A percentile compares a stretch with the other conserved stretches of the same genome.
Conservation (phyloP, 2,329 filamentous ascomycete genomes). For the Sclerotinia sclerotiorum region DNA sequence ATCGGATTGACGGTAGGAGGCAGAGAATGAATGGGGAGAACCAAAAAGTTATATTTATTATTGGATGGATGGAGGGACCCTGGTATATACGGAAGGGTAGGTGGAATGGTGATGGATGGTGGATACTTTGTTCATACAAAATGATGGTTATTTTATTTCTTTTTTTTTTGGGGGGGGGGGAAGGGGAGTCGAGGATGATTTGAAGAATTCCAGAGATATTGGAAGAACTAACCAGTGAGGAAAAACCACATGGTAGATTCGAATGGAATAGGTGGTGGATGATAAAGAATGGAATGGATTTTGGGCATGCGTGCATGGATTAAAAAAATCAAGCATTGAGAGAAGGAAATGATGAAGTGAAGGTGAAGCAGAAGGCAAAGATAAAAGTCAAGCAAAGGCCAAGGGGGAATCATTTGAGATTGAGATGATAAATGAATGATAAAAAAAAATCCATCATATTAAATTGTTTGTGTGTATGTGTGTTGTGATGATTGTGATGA, state of each 20-base stretch:
- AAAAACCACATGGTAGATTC: background rate
- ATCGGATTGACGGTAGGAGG: constrained; percentile 3
- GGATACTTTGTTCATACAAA: constrained; percentile 16
- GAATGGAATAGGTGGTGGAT: constrained; percentile 9
- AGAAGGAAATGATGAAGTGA: background rate
- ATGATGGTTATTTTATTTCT: constrained; percentile 12
- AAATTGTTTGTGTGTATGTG: background rate
- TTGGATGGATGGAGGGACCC: constrained; percentile 7
- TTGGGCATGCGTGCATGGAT: background rate
- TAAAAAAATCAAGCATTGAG: background rate
- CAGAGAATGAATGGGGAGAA: constrained; percentile 6
- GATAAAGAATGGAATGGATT: constrained; percentile 10
- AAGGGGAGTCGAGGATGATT: background rate
- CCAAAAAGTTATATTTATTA: constrained; percentile 16
- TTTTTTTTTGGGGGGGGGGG: no score
- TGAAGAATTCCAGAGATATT: background rate
- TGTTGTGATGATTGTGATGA: no score
- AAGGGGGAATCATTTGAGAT: constrained; percentile 2
- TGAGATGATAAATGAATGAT: constrained; percentile 19
- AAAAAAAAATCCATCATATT: background rate
- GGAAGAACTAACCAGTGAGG: background rate
- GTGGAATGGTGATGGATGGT: constrained; percentile 1
- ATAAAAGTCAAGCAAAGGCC: background rate
- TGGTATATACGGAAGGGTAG: constrained; percentile 14
- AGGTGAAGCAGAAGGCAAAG: background rate